Percentiles rank a stretch among this genome's conserved stretches.
These are phyloP conservation scores for Lithospermum erythrorhizon DNA, from an alignment of 257 asterid species.

Conservation along the genomic window DNA sequence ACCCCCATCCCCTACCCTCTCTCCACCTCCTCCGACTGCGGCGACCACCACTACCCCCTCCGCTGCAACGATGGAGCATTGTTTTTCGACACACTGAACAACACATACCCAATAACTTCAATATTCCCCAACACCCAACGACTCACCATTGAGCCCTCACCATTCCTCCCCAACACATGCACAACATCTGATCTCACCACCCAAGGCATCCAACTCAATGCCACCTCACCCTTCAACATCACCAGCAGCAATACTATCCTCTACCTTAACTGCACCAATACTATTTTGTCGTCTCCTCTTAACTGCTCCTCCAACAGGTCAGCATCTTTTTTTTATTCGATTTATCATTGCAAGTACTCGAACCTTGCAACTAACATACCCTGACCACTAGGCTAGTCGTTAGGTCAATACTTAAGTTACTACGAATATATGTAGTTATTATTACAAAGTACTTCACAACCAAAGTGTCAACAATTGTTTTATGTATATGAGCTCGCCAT, in stretches of 20 bases:
- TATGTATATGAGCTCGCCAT: no score
- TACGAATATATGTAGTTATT: no score
- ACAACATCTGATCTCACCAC: constrained; percentile 48
- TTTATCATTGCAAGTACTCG: no score
- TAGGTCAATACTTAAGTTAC: no score
- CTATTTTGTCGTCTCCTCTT: constrained; percentile 33
- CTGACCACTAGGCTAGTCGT: no score
- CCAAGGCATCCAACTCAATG: constrained; percentile 57
- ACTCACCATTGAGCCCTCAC: constrained; percentile 47
- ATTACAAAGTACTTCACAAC: no score
- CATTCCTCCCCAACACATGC: constrained; percentile 56
- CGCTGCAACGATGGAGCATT: constrained; percentile 38
- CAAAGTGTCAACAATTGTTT: no score
- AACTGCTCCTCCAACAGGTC: constrained; percentile 51
- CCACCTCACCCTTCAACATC: constrained; percentile 66
- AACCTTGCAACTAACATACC: no score
- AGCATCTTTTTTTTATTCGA: no score
- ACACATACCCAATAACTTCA: constrained; percentile 59
- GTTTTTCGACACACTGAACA: constrained; percentile 51
- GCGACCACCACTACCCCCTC: constrained; percentile 56
- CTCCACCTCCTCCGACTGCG: constrained; percentile 63
- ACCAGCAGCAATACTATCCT: constrained; percentile 72
- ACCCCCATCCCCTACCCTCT: constrained; percentile 75
- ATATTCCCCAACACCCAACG: constrained; percentile 45
- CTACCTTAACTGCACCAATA: constrained; percentile 46